phyloP scores from a whole-genome alignment of 140 eudicot species.

The Senecio squalidus region DNA sequence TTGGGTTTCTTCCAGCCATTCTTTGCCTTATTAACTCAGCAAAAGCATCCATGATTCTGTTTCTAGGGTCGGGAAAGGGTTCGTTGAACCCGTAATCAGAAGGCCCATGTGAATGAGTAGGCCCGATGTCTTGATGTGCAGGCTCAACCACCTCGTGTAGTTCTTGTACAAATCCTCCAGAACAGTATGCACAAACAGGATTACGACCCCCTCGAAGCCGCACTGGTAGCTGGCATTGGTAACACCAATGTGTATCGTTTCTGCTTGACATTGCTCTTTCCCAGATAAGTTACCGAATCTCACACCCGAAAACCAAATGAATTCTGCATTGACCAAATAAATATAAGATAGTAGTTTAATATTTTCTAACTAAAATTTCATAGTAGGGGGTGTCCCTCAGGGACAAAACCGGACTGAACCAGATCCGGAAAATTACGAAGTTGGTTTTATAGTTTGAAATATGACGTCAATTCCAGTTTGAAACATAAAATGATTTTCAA shows the following conservation, averaged over 20 bases:
- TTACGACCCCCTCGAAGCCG: slow-evolving; percentile 44
- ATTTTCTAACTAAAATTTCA: not conserved
- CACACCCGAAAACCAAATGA: slow-evolving; percentile 13
- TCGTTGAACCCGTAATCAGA: slow-evolving; percentile 47
- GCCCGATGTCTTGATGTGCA: slow-evolving; percentile 27
- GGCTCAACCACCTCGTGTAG: slow-evolving; percentile 46
- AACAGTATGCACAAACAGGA: slow-evolving; percentile 57
- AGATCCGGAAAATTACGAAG: not conserved
- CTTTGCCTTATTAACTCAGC: slow-evolving; percentile 66
- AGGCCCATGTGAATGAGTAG: slow-evolving; percentile 31
- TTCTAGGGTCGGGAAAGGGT: slow-evolving; percentile 51
- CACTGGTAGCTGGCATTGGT: slow-evolving; percentile 66
- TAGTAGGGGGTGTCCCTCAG: not conserved
- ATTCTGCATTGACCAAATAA: slow-evolving; percentile 21
- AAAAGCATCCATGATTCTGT: slow-evolving; percentile 62
- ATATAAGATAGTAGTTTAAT: not conserved
- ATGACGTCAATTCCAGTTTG: too few relatives aligned
- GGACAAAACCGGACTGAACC: not conserved
- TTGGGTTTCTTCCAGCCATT: slow-evolving; percentile 61
- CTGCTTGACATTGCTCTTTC: slow-evolving; percentile 67
- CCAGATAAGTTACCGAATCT: not conserved
- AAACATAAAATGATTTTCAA: too few relatives aligned
- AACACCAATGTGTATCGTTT: slow-evolving; percentile 85
- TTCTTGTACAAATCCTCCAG: slow-evolving; percentile 85
- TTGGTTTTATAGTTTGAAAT: too few relatives aligned